phyloP scores from a whole-genome alignment of 257 asterid genomes.

The Solanum appendiculatum region DNA sequence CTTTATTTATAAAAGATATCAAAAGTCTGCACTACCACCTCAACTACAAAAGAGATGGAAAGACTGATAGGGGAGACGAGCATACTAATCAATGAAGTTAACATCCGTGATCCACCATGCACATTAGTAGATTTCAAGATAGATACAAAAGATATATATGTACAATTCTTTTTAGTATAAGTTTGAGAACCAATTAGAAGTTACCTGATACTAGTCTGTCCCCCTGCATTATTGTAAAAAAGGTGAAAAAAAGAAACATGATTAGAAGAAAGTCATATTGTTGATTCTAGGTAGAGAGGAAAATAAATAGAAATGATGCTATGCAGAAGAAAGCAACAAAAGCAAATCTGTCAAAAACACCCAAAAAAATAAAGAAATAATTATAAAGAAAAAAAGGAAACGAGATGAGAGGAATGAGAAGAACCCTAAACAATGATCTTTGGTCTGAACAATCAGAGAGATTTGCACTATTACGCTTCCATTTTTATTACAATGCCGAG shows the following conservation, averaged over 20 bases:
- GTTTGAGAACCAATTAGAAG: background rate
- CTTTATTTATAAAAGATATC: background rate
- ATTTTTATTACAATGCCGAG: background rate
- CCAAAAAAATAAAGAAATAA: background rate
- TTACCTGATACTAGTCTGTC: slow-evolving; percentile 99
- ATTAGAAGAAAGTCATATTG: background rate
- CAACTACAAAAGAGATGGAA: background rate
- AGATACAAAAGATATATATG: background rate
- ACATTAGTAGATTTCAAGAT: background rate
- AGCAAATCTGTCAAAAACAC: background rate
- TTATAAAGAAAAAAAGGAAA: background rate
- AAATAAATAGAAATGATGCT: background rate
- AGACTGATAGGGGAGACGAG: background rate
- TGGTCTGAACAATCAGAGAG: background rate
- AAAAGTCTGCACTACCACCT: background rate
- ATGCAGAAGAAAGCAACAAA: background rate
- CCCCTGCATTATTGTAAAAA: slow-evolving; percentile 54
- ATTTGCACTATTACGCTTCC: background rate
- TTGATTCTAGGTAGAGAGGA: background rate
- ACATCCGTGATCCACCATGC: background rate
- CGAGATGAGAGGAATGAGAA: background rate
- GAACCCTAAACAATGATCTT: background rate
- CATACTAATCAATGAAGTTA: background rate
- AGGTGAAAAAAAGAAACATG: background rate
- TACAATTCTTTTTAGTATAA: background rate